Percentiles rank a stretch among this genome's conserved stretches.
Evolutionary conservation across 805 yeast species (phyloP).

Genomic region (Spathaspora boniae): DNA sequence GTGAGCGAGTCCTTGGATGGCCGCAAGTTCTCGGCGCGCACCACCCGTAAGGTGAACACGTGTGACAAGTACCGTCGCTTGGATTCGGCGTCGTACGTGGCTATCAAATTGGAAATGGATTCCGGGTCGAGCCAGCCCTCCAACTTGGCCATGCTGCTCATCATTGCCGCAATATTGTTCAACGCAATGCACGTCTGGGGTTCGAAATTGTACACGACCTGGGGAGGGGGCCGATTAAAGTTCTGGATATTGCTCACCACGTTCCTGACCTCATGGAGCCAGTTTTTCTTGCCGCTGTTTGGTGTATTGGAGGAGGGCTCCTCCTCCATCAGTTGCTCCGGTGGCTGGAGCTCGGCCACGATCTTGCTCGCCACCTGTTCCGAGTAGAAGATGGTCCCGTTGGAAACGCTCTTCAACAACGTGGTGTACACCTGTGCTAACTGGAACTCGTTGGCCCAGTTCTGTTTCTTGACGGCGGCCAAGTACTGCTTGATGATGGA

Average conservation of each 20-base stretch:
- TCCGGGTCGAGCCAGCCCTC: constrained; percentile 63
- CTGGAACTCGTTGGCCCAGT: constrained; percentile 67
- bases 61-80: constrained; percentile 39
- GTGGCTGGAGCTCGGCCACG: constrained; percentile 40
- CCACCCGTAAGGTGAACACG: constrained; percentile 60
- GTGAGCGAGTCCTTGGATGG: constrained; percentile 15
- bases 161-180: constrained; percentile 58
- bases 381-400: constrained; percentile 53
- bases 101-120: constrained; percentile 40
- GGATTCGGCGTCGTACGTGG: constrained; percentile 28
- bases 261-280: constrained; percentile 54
- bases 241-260: constrained; percentile 43
- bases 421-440: constrained; percentile 58
- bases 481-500: constrained; percentile 57
- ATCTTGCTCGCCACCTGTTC: constrained; percentile 33
- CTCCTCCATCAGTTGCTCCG: constrained; percentile 13
- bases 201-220: constrained; percentile 55
- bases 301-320: constrained; percentile 16
- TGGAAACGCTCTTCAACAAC: constrained; percentile 60
- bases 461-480: constrained; percentile 51
- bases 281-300: constrained; percentile 23
- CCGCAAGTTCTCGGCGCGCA: constrained; percentile 57
- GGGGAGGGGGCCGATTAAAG: constrained; percentile 26
- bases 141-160: constrained; percentile 45
- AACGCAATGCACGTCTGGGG: constrained; percentile 70